These are phyloP conservation scores for Russula abietina DNA, from an alignment of 768 basidiomycete genomes.

Conservation along the genomic window DNA sequence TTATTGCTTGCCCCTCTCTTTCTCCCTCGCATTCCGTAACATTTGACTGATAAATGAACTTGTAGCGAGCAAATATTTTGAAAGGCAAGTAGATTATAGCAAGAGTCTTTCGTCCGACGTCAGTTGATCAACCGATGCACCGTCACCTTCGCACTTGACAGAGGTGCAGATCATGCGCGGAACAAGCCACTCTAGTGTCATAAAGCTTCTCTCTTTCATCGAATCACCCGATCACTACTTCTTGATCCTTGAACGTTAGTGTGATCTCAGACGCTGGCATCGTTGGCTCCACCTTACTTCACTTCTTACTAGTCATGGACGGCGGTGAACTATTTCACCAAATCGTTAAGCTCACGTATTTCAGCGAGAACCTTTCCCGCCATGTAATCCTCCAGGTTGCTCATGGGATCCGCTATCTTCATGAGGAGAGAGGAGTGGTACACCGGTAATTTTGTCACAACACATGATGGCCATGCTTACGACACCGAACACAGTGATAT, in stretches of 20 bases:
- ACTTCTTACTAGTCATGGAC: constrained; percentile 67
- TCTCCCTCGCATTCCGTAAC: constrained; percentile 20
- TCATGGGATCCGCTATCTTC: constrained; percentile 88
- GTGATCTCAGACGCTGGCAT: neutral
- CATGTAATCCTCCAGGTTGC: constrained; percentile 97
- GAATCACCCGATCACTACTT: constrained; percentile 94
- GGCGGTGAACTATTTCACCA: constrained; percentile 98
- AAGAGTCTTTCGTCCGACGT: neutral
- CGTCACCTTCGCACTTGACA: constrained; percentile 29
- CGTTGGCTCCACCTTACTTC: neutral
- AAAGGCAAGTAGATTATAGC: constrained; percentile 54
- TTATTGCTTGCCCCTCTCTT: constrained; percentile 31
- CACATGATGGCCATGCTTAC: neutral
- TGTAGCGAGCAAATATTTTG: constrained; percentile 91
- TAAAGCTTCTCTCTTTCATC: constrained; percentile 86
- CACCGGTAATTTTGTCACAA: constrained; percentile 53
- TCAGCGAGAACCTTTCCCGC: constrained; percentile 92
- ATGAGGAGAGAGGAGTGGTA: constrained; percentile 96
- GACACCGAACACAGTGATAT: constrained; percentile 55
- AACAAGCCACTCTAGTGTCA: constrained; percentile 83
- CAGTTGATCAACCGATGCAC: neutral
- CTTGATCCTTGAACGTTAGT: constrained; percentile 82
- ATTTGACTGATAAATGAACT: constrained; percentile 26
- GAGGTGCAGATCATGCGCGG: constrained; percentile 99
- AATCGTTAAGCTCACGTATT: constrained; percentile 98